Evolutionary conservation across 345 rosid genomes (phyloP), one percentile per base, ranked within the genome.

Genomic region (Brassica carinata): DNA sequence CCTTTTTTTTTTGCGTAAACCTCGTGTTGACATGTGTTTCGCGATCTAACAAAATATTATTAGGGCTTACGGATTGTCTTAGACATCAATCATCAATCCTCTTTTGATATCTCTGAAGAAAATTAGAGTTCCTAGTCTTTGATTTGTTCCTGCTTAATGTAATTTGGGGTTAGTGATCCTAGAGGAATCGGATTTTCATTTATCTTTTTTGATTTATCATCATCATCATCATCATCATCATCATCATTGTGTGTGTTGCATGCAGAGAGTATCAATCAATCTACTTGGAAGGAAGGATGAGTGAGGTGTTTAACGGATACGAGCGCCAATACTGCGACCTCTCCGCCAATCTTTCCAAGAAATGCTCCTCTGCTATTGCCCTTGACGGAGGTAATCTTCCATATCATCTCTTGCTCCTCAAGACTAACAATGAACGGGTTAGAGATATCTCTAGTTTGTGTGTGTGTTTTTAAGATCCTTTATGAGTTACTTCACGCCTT

Each of bases 321-420:
- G 89, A 88, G 80, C 84, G 93, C 11, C 90, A 87, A 71, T 89
- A 88, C 79, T 89, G 91, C 69, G 93, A 88, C 84, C 80, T 89
- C 69, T 89, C 93, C 0, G 88, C 93, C 4, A 85, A 79, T 83
- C 90, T 89, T 51, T 83, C 88, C 2, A 85, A 82, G 61, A 87
- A 89, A 38, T 88, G 93, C 79, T 84, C 90, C 19, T 72, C 87
- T 0, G 86, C 87, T 75, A 53, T 78, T 74, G 29, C 89, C 9
- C 86, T 87, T 31, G 83, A 75, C 68, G 91, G 91, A 89, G 93
- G 93, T 89, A 75, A 14, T 23, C 26, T n/a, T 29, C 30, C 2
- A 57, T 18, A 11, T 75, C 14, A 2, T n/a, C 3, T 40, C 14
- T 72, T 40, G 10, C 57, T 71, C 57, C 66, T 43, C 7, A 23